Base-by-base conservation (phyloP, 2,329 filamentous ascomycete species). In the Dactylonectria estremocensis region DNA sequence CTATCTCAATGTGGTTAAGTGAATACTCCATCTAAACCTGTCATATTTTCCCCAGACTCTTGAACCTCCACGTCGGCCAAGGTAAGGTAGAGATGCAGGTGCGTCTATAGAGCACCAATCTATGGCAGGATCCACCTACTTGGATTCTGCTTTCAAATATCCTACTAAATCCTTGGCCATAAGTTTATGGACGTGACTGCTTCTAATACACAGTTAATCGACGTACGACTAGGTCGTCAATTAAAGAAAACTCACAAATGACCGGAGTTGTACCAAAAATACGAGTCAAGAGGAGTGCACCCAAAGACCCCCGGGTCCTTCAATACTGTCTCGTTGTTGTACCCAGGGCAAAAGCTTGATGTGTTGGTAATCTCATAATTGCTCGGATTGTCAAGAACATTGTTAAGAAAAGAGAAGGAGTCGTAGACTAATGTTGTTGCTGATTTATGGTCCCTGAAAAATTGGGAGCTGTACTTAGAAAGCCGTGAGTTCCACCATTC, bases 361-460 rank as follows among this genome's bases (percentile, higher is more conserved):
- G 66, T 68, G 43, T 68, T 68, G 9, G 55, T 61, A 18, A 65
- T 13, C 2, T 35, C 10, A 9, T 58, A 68, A 7, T 52, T 28
- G 37, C 13, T 13, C 11, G 66, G 61, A 13, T 65, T 58, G 11
- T 68, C 61, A 4, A 68, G 56, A 2, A 65, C 28, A 8, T 20
- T 31, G 18, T 43, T 65, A 13, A 68, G 45, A 28, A 68, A 68
- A 7, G 55, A 60, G 14, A 55, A 56, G 3, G 61, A 18, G 20
- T 68, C 66, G 40, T 68, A 68, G 14, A 65, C 50, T 14, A 68
- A 57, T 11, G 43, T 58, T n/a, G n/a, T 65, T 16, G 66, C 24
- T 1, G 28, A 40, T 10, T 43, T 43, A 31, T 61, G 55, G 2
- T 28, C 33, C 4, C 45, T 60, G 10, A 50, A 49, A 40, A 68